Evolutionary conservation across 1,139 yeast genomes (phyloP).

Genomic region (Candida gigantensis): DNA sequence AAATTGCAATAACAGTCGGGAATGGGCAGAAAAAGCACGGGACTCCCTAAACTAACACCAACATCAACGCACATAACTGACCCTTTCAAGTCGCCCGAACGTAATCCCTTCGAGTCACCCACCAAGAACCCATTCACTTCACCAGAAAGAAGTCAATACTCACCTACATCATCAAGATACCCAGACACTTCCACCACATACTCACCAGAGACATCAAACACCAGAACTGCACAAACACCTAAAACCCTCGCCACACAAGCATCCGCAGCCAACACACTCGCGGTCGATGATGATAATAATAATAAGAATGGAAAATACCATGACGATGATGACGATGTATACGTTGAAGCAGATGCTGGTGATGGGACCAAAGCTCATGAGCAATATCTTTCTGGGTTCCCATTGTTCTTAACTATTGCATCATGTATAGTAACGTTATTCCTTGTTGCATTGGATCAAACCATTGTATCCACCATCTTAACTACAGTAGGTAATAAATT

Average conservation of each 20-base stretch:
- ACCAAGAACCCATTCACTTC: background rate
- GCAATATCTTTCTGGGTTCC: conserved; percentile 48
- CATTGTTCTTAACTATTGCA: conserved; percentile 40
- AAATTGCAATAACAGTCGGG: too few species aligned
- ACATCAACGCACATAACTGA: background rate
- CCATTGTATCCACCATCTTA: conserved; percentile 61
- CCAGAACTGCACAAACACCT: conserved; percentile 1
- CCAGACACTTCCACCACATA: background rate
- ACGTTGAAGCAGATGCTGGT: conserved; percentile 52
- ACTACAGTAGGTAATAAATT: conserved; percentile 58
- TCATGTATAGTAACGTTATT: conserved; percentile 55
- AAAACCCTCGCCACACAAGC: background rate
- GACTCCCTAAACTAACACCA: conserved; percentile 1
- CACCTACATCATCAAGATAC: conserved; percentile 1
- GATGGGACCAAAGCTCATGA: conserved; percentile 55
- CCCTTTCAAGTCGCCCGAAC: background rate
- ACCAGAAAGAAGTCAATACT: background rate
- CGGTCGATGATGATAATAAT: background rate
- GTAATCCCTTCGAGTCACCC: conserved; percentile 1
- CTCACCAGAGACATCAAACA: conserved; percentile 2
- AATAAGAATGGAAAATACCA: background rate
- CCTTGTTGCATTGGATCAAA: conserved; percentile 66
- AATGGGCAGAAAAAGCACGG: conserved; percentile 1
- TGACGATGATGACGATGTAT: conserved; percentile 17
- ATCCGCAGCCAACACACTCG: too few species aligned